Evolutionary conservation across 2,329 filamentous ascomycete species (phyloP), one percentile per base, ranked within the genome.

Genomic region (Aspergillus aculeatus): DNA sequence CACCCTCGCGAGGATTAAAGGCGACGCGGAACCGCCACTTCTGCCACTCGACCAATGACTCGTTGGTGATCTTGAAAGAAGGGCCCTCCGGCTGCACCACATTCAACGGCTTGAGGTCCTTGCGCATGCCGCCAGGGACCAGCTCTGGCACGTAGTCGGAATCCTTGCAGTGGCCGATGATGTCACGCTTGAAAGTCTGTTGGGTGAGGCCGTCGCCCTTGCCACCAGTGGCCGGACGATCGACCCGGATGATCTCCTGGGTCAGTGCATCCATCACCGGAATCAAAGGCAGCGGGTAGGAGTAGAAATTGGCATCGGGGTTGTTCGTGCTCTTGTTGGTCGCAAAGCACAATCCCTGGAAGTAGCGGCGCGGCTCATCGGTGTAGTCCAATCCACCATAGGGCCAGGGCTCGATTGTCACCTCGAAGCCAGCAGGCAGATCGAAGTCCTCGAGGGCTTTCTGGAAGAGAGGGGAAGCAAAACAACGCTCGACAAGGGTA

Each of bases 81-180:
- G 88, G 82, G 0, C 89, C 89, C 31, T 90, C 84, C 0, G 86
- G 86, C 63, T 94, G 90, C 1, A 85, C 81, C 50, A 94, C 86
- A 65, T 91, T 85, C 69, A 92, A 83, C 5, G 89, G 89, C 74
- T 90, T 91, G 29, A 86, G 69, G 57, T 84, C 84, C 48, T 79
- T 75, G 12, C 85, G 78, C 6, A 70, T 73, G 2, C 73, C 73
- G 3, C 71, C 65, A 0, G 70, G 64, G 10, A 86, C 75, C 2
- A 88, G 75, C 68, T 80, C 77, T 1, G 78, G 78, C 1, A 79
- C 68, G 63, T 86, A 86, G 62, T 86, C 84, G 0, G 79, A 78
- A 5, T 75, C 69, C 35, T 75, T 75, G 69, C 82, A 85, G 66
- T 85, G 83, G 14, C 77, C 76, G 53, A 86, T 82, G 21, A 80